Conservation (phyloP, 257 asterid genomes). For the Solanum lycopersicoides region DNA sequence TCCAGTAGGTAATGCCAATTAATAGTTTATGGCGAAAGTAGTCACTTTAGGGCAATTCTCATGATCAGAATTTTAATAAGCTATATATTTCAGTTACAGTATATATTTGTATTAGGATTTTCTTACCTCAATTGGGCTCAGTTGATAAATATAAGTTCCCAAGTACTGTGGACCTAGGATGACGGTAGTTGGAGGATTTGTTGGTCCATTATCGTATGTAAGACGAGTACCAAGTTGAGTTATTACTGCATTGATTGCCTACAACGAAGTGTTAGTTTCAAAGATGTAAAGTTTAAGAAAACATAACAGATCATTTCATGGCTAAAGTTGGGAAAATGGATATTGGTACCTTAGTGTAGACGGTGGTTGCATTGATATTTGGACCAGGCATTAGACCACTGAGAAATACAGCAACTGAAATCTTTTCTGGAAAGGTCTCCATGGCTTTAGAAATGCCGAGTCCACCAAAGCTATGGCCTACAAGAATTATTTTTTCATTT, state of each 20-base stretch:
- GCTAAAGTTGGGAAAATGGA: too few relatives aligned
- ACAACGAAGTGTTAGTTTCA: not conserved
- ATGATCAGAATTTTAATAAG: not conserved
- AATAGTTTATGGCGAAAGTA: not conserved
- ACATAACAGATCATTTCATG: not conserved
- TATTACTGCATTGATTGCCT: not conserved
- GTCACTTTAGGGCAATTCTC: not conserved
- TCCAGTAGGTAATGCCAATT: not conserved
- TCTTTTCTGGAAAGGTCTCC: too few relatives aligned
- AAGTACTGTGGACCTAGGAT: not conserved
- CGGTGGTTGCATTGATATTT: too few relatives aligned
- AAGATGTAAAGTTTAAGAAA: not conserved
- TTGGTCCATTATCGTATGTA: slow-evolving; percentile 5
- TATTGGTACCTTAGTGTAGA: too few relatives aligned
- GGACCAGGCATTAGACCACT: too few relatives aligned
- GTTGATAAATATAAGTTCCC: not conserved
- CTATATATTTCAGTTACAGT: not conserved
- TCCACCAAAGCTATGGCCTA: too few relatives aligned
- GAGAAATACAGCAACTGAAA: too few relatives aligned
- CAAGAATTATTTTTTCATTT: too few relatives aligned
- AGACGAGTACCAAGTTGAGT: not conserved
- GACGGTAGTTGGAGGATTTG: not conserved
- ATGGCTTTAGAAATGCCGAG: too few relatives aligned
- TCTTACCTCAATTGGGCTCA: not conserved
- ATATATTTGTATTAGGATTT: not conserved